Conservation (phyloP, 441 rosid species). For the Jatropha podagrica region DNA sequence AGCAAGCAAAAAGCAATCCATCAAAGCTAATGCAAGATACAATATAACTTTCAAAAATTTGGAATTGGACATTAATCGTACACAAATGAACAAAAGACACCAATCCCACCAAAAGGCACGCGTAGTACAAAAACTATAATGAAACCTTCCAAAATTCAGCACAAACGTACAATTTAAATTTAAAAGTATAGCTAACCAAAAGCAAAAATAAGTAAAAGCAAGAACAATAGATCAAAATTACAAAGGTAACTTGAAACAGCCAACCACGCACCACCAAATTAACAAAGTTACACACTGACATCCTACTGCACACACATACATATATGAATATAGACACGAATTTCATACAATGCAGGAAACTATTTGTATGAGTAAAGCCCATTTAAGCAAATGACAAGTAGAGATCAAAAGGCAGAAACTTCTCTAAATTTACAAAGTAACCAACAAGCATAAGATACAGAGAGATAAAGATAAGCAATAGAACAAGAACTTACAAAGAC, state of each 20-base stretch:
- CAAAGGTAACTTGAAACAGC: not conserved
- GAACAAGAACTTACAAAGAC: slow-evolving; percentile 52
- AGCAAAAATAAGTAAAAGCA: not conserved
- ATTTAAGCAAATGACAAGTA: slow-evolving; percentile 2
- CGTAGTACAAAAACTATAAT: not conserved
- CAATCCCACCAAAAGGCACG: not conserved
- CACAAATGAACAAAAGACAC: not conserved
- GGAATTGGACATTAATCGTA: not conserved
- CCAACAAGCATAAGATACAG: not conserved
- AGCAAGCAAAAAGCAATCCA: not conserved
- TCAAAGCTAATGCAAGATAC: not conserved
- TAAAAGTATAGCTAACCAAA: not conserved
- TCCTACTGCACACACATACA: not conserved
- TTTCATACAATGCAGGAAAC: not conserved
- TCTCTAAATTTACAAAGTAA: not conserved
- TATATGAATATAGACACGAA: not conserved
- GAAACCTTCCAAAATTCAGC: not conserved
- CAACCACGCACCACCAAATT: not conserved
- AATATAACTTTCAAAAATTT: not conserved
- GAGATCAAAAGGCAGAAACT: not conserved
- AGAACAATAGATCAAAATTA: not conserved
- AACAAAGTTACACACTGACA: not conserved
- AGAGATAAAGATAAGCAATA: not conserved
- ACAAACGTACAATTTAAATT: not conserved
- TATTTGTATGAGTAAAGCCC: not conserved